A percentile compares a stretch with the other conserved stretches of the same genome.
Evolutionary conservation across 2,329 filamentous ascomycete species (phyloP).

Genomic region (Akanthomyces dipterigenus): DNA sequence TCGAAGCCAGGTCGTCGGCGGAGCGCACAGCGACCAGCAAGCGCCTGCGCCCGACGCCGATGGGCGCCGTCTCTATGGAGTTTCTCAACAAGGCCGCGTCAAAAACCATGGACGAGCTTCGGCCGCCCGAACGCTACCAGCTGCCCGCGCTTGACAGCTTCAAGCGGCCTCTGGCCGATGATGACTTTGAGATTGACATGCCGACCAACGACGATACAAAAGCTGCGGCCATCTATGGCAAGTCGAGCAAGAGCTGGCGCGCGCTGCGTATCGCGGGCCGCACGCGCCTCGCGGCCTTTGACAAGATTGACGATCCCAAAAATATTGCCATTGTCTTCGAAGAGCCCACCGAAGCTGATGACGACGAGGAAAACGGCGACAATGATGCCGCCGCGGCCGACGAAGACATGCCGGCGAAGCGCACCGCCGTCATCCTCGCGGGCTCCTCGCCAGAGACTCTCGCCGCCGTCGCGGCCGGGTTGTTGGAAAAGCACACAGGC

Average conservation of each 20-base stretch:
- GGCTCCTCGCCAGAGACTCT: conserved; percentile 58
- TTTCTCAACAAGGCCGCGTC: conserved; percentile 59
- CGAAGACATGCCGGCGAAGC: conserved; percentile 39
- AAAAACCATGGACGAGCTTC: conserved; percentile 60
- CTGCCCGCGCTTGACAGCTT: conserved; percentile 66
- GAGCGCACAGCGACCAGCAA: conserved; percentile 63
- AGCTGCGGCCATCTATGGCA: conserved; percentile 55
- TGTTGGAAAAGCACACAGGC: conserved; percentile 57
- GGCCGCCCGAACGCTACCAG: conserved; percentile 55
- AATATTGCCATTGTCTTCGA: conserved; percentile 56
- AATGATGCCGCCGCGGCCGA: conserved; percentile 29
- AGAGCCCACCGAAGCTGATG: conserved; percentile 33
- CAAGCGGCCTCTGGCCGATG: conserved; percentile 65
- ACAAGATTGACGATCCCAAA: conserved; percentile 79
- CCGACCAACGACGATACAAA: conserved; percentile 57
- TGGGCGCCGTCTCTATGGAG: conserved; percentile 67
- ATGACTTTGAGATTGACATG: conserved; percentile 83
- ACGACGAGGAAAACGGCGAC: conserved; percentile 27
- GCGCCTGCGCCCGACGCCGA: conserved; percentile 58
- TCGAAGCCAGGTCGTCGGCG: conserved; percentile 60
- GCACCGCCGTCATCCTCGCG: conserved; percentile 57
- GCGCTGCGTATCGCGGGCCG: conserved; percentile 74
- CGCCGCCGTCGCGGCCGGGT: conserved; percentile 53
- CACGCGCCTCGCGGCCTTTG: conserved; percentile 68
- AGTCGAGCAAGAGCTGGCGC: conserved; percentile 86